A percentile compares a stretch with the other conserved stretches of the same genome.
Evolutionary conservation across 108 stramenopile genomes (phyloP).

Genomic region (Nitzschia sp.): DNA sequence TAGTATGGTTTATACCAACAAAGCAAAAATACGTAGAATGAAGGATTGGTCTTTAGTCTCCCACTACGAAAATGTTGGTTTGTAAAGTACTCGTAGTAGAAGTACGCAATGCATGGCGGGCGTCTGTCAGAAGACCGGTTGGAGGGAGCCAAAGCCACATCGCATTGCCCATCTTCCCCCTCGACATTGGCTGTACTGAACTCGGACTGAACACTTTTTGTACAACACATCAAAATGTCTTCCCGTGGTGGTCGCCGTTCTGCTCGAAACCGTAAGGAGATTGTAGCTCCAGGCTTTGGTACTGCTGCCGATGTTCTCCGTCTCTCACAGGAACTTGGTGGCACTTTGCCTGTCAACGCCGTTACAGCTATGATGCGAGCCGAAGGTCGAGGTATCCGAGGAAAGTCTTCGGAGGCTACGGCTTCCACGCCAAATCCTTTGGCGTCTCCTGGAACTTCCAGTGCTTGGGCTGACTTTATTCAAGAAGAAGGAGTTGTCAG

Average conservation of each 20-base stretch:
- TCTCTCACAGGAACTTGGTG: slow-evolving; percentile 41
- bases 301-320: slow-evolving; percentile 44
- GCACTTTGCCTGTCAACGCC: slow-evolving; percentile 47
- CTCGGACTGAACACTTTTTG: too few species aligned
- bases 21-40: too few species aligned
- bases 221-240: background rate
- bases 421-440: slow-evolving; percentile 11
- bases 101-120: too few species aligned
- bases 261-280: slow-evolving; percentile 34
- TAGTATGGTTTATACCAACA: too few species aligned
- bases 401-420: slow-evolving; percentile 1
- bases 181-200: too few species aligned
- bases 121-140: too few species aligned
- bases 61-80: too few species aligned
- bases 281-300: slow-evolving; percentile 59
- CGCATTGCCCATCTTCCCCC: too few species aligned
- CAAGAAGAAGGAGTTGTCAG: slow-evolving; percentile 57
- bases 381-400: slow-evolving; percentile 64
- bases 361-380: slow-evolving; percentile 71
- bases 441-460: slow-evolving; percentile 48
- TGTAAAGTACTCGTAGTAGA: too few species aligned
- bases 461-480: slow-evolving; percentile 87
- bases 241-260: slow-evolving; percentile 32
- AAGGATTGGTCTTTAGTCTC: too few species aligned
- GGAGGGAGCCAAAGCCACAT: too few species aligned